These are phyloP conservation scores for Volvox reticuliferus DNA, from an alignment of 139 green algal genomes.

Conservation along the genomic window DNA sequence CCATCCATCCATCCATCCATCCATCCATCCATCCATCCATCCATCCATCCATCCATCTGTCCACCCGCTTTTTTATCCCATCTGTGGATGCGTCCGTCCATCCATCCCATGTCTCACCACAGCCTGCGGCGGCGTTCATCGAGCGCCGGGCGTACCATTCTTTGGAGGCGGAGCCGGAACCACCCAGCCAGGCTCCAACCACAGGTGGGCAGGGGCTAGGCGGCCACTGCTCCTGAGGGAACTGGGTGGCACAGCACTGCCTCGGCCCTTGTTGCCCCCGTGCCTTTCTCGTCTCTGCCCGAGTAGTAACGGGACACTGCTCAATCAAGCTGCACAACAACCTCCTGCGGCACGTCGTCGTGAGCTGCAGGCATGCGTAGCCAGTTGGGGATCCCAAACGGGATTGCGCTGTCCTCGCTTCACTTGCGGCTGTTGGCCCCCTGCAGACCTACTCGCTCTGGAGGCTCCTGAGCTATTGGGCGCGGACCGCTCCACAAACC, in stretches of 20 bases:
- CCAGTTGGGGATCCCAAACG: too few relatives aligned
- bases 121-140: slow-evolving; percentile 34
- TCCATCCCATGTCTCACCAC: not conserved
- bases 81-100: too few relatives aligned
- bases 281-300: too few relatives aligned
- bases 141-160: slow-evolving; percentile 36
- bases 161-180: slow-evolving; percentile 49
- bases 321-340: not conserved
- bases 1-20: not conserved
- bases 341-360: not conserved
- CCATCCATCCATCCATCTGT: not conserved
- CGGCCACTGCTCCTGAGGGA: too few relatives aligned
- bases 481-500: slow-evolving; percentile 66
- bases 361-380: too few relatives aligned
- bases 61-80: too few relatives aligned
- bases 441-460: slow-evolving; percentile 41
- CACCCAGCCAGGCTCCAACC: not conserved
- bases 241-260: too few relatives aligned
- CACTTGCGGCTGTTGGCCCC: too few relatives aligned
- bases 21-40: not conserved
- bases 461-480: slow-evolving; percentile 39
- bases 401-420: too few relatives aligned
- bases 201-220: not conserved
- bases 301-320: too few relatives aligned
- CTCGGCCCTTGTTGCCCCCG: too few relatives aligned